Conservation (phyloP, 768 basidiomycete genomes). For the Tephrocybe sp. region DNA sequence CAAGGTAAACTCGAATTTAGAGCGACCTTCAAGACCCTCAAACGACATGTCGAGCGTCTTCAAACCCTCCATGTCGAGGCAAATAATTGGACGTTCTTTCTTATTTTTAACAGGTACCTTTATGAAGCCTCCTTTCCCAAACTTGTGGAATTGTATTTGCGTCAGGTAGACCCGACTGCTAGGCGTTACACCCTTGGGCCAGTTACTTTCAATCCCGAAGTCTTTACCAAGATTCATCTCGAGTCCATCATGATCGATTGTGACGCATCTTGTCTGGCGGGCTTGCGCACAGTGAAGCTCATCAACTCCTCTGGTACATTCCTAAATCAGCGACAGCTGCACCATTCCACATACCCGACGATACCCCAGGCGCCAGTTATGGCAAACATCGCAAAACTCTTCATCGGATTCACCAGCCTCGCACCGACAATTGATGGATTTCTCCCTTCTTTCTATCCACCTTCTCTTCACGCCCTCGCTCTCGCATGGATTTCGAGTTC, state of each 20-base stretch:
- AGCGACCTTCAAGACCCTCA: conserved; percentile 5
- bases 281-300: conserved; percentile 1
- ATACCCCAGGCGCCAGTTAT: conserved; percentile 5
- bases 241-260: conserved; percentile 7
- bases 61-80: background rate
- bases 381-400: background rate
- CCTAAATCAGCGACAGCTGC: conserved; percentile 8
- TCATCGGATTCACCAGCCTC: conserved; percentile 2
- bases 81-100: background rate
- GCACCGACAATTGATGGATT: background rate
- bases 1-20: conserved; percentile 1
- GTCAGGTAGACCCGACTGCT: background rate
- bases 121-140: background rate
- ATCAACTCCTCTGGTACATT: conserved; percentile 9
- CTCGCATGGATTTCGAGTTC: background rate
- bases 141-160: background rate
- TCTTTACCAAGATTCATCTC: conserved; percentile 1
- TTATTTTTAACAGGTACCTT: conserved; percentile 1
- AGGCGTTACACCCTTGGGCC: conserved; percentile 6
- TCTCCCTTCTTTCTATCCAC: conserved; percentile 2
- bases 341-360: conserved; percentile 9
- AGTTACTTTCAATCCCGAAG: conserved; percentile 2
- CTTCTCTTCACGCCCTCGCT: background rate
- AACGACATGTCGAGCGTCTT: background rate
- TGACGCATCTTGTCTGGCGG: conserved; percentile 5